phyloP scores from a whole-genome alignment of 2,329 filamentous ascomycete species.

The Clonostachys byssicola region DNA sequence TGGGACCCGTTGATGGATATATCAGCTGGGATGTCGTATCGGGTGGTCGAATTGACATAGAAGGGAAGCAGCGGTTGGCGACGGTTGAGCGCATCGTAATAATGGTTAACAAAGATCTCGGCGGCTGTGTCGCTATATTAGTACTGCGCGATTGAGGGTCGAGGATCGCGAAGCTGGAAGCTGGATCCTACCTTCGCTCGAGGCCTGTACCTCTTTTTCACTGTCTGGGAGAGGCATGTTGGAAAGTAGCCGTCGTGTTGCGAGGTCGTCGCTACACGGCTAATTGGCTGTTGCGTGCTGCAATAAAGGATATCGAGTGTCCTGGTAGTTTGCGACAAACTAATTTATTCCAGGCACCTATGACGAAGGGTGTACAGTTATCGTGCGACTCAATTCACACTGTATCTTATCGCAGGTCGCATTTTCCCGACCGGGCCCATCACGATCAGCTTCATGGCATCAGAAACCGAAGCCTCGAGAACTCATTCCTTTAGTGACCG shows the following conservation, averaged over 20 bases:
- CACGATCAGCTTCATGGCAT: background rate
- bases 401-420: slow-evolving; percentile 1
- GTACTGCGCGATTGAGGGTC: background rate
- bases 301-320: background rate
- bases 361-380: slow-evolving; percentile 6
- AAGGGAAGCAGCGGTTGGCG: slow-evolving; percentile 60
- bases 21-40: slow-evolving; percentile 53
- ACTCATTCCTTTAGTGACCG: background rate
- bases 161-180: background rate
- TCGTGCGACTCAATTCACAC: slow-evolving; percentile 8
- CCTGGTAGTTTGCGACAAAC: background rate
- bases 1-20: slow-evolving; percentile 79
- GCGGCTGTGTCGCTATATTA: slow-evolving; percentile 48
- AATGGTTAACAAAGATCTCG: slow-evolving; percentile 66
- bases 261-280: too few relatives aligned
- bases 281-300: background rate
- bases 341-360: background rate
- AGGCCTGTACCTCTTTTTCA: slow-evolving; percentile 38
- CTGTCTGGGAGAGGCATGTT: slow-evolving; percentile 29
- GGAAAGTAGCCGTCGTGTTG: background rate
- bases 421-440: background rate
- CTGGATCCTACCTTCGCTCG: slow-evolving; percentile 36
- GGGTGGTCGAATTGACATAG: slow-evolving; percentile 60
- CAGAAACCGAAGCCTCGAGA: too few relatives aligned
- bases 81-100: slow-evolving; percentile 70